phyloP scores from a whole-genome alignment of 2,329 filamentous ascomycete species.

The Colletotrichum siamense region DNA sequence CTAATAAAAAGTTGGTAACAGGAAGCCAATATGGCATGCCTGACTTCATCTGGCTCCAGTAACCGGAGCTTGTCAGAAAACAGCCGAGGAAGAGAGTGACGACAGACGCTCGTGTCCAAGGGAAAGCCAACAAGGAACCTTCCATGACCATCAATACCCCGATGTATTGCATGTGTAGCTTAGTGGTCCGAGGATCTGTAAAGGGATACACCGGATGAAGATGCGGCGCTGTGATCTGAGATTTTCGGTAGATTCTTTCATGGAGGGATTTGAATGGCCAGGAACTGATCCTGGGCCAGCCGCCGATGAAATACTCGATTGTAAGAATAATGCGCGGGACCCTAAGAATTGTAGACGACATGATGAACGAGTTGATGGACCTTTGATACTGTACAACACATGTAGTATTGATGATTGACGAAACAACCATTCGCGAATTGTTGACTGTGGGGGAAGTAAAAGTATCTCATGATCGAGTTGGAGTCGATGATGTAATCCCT shows the following conservation, averaged over 20 bases:
- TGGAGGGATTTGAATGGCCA: constrained; percentile 11
- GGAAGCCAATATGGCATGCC: constrained; percentile 1
- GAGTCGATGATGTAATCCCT: background rate
- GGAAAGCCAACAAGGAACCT: background rate
- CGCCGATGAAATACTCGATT: constrained; percentile 2
- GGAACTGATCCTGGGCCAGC: background rate
- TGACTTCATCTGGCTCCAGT: background rate
- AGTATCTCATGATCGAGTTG: background rate
- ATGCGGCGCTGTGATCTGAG: constrained; percentile 2
- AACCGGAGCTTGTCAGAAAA: background rate
- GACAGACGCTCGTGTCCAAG: background rate
- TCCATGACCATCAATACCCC: background rate
- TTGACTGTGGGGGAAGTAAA: background rate
- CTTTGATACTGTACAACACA: too few relatives aligned
- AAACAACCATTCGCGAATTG: background rate
- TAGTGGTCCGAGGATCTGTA: background rate
- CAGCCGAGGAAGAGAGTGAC: background rate
- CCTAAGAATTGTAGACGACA: background rate
- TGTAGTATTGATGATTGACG: background rate
- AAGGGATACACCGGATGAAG: background rate
- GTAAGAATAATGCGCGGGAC: background rate
- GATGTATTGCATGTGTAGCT: background rate
- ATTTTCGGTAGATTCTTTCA: constrained; percentile 6
- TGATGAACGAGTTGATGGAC: background rate
- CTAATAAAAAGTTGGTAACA: background rate